Base-by-base conservation (phyloP, 2,329 filamentous ascomycete species). In the Ophiostoma novo-ulmi region DNA sequence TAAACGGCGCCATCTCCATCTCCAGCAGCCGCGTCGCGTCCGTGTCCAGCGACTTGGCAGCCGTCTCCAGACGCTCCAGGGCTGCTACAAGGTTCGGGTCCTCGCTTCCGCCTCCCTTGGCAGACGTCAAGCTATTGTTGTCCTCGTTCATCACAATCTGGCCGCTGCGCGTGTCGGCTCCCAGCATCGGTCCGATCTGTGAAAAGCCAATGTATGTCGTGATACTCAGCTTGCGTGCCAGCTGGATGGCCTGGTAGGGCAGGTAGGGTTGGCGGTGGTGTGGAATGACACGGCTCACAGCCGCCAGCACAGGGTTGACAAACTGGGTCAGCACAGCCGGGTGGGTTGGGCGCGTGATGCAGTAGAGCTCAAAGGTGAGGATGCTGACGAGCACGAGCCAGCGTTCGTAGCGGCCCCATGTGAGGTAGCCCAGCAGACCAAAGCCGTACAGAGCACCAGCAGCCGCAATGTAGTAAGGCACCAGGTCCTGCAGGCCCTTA, bases 201-300 rank as follows among this genome's bases (percentile, higher is more conserved):
- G 89, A 89, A 71, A 97, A 87, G 68, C 92, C 94, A 74, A 97
- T 92, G 79, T 92, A 94, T 36, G 92, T 80, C 1, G 93, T 94
- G 69, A 98, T 82, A 20, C 89, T 88, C 31, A 92, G 81, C 77
- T 92, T 92, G 72, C 94, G 88, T 6, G 90, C 87, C 7, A 98
- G 85, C 17, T 85, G 81, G 71, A 97, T 85, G 75, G 91, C 83
- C 80, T 99, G 94, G 78, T 91, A 99, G 2, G 94, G 94, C 4
- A 98, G 85, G 74, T 91, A 91, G 3, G 90, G 86, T 3, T 86
- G 82, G 39, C 65, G 65, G n/a, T 26, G 38, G 22, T 44, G 65
- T 39, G 38, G n/a, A 4, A 48, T 22, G 20, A 48, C 4, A 70
- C 88, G 80, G 67, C 81, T 71, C 38, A 77, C 77, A 0, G 77